These are phyloP conservation scores for Leptographium procerum DNA, from an alignment of 2,329 filamentous ascomycete genomes.

Conservation along the genomic window DNA sequence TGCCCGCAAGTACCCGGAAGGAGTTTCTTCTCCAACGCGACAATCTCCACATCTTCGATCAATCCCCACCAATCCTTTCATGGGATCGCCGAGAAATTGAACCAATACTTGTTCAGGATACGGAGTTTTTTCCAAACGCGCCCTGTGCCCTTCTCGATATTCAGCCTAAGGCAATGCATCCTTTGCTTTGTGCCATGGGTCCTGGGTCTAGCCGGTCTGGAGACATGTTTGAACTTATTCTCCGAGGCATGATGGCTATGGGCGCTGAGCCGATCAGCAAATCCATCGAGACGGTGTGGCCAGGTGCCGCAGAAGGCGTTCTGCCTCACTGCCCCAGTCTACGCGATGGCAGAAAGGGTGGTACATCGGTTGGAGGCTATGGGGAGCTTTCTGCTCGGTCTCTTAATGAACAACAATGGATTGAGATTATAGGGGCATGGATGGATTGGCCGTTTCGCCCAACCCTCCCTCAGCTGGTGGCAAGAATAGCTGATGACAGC, in stretches of 20 bases:
- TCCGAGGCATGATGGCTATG: conserved; percentile 27
- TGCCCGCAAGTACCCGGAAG: conserved; percentile 8
- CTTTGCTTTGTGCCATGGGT: conserved; percentile 35
- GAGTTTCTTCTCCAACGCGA: conserved; percentile 29
- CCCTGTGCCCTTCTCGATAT: conserved; percentile 53
- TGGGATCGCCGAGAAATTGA: conserved; percentile 66
- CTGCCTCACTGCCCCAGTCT: conserved; percentile 36
- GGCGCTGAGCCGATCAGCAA: conserved; percentile 25
- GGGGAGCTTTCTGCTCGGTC: conserved; percentile 33
- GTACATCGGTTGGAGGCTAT: conserved; percentile 25
- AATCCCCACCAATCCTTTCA: conserved; percentile 39
- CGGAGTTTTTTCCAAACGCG: conserved; percentile 58
- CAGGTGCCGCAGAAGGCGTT: conserved; percentile 47
- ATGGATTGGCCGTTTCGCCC: conserved; percentile 56
- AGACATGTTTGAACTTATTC: conserved; percentile 42
- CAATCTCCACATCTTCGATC: conserved; percentile 39
- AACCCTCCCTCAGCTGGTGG: conserved; percentile 34
- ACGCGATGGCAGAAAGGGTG: conserved; percentile 35
- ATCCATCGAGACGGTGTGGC: conserved; percentile 41
- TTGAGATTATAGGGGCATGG: conserved; percentile 48
- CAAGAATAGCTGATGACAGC: conserved; percentile 22
- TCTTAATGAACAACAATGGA: conserved; percentile 42
- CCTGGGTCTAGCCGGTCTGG: conserved; percentile 27
- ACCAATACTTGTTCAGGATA: conserved; percentile 43
- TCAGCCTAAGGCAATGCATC: conserved; percentile 44